These are phyloP conservation scores for Ceratocystis eucalypticola DNA, from an alignment of 2,329 filamentous ascomycete species.

Conservation along the genomic window DNA sequence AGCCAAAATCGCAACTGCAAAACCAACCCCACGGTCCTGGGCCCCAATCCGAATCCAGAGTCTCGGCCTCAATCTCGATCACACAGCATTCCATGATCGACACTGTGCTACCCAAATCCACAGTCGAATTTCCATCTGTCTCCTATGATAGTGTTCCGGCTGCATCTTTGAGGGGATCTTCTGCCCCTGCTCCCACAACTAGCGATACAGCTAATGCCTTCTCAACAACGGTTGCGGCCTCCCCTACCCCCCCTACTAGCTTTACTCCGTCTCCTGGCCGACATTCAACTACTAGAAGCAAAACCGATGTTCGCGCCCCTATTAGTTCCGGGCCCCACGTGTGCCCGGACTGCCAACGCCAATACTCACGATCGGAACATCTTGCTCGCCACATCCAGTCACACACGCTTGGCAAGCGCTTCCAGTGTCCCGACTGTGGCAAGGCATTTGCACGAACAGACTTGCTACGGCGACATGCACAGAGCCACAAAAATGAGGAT, in stretches of 20 bases:
- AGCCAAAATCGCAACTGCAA: not conserved
- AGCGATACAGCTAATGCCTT: not conserved
- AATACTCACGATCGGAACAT: conserved; percentile 41
- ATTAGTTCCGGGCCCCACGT: conserved; percentile 26
- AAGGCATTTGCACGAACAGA: conserved; percentile 43
- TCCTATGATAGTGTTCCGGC: not conserved
- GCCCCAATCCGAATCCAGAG: not conserved
- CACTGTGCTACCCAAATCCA: not conserved
- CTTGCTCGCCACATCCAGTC: conserved; percentile 39
- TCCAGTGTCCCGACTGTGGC: conserved; percentile 37
- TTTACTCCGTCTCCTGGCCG: conserved; percentile 14
- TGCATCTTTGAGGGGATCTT: not conserved
- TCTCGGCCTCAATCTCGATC: not conserved
- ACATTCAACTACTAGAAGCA: not conserved
- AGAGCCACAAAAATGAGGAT: conserved; percentile 37
- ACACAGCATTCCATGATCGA: not conserved
- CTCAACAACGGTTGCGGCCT: not conserved
- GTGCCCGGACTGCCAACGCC: conserved; percentile 38
- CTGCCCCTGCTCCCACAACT: not conserved
- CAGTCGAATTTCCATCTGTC: not conserved
- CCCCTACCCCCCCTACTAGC: conserved; percentile 11
- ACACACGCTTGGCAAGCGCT: conserved; percentile 38
- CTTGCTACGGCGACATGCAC: conserved; percentile 38
- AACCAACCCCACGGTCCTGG: not conserved
- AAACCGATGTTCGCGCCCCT: not conserved